Evolutionary conservation across 768 basidiomycete species (phyloP), one percentile per base, ranked within the genome.

Genomic region (Leccinum sublutescens): DNA sequence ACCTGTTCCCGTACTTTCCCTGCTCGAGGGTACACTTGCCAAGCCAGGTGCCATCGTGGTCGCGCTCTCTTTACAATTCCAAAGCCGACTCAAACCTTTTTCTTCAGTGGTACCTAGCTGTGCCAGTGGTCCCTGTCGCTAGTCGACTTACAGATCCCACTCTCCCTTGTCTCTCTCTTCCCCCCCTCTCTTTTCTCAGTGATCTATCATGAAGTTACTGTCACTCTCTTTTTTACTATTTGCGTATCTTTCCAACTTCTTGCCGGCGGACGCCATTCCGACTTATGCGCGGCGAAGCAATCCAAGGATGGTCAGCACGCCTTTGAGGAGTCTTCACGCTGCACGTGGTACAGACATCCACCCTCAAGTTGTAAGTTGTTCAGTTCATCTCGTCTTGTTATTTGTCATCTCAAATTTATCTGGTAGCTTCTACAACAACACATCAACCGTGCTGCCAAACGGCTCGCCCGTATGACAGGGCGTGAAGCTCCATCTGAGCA

Each of bases 401-500:
- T 31, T 47, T 1, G 29, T 27, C 8, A 5, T 10, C 34, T 10
- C 38, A 19, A 19, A 50, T 55, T 48, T 15, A 19, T 14, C 14
- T 49, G 31, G 19, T 36, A 92, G 90, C 71, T 80, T 49, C 73
- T 86, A 34, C 88, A 91, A 71, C 89, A 87, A 71, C 79, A 85
- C 65, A 81, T 88, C 61, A 91, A 90, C 71, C 85, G 83, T 52
- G 78, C 80, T 54, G 74, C 82, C 55, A 80, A 78, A 57, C 87
- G 89, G 54, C 79, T 85, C 53, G 87, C 89, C 8, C 84, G 80
- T 52, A 88, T 91, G 85, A 83, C 82, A 4, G 84, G 87, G 14
- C 82, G 80, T 40, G 74, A 74, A 21, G 78, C 68, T 8, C 86
- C 86, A 6, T 76, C 81, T 21, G 75, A 75, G 14, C 75, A 76